Base-by-base conservation (phyloP, 768 basidiomycete species). In the Lactifluus subvellereus region DNA sequence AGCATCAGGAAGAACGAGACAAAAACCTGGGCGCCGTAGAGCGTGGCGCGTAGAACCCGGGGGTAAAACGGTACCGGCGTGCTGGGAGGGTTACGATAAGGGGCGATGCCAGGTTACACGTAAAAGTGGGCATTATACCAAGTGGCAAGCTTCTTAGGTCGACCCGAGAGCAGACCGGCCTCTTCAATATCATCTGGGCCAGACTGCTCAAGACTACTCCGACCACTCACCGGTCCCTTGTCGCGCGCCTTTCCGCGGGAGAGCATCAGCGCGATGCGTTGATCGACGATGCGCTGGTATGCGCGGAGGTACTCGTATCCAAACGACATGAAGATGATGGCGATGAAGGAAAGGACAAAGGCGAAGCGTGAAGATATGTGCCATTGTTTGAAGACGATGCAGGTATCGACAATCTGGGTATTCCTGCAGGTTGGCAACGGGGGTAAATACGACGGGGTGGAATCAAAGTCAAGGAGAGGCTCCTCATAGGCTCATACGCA, bases 1-100 rank as follows among this genome's bases (percentile, higher is more conserved):
- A 97, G 78, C 94, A 97, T 97, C 71, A 93, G 83, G 82, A 92
- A 91, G 79, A 89, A 90, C 40, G 90, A 90, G 62, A 93, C 73
- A 73, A 87, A 87, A 22, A 93, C 84, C 3, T 84, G 84, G 4
- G 79, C 74, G n/a, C 87, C 91, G 69, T 95, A 96, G 42, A 92
- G 71, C 1, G 72, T 68, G 6, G 91, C 88, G 30, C 91, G 80
- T 49, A 86, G 68, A n/a, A 78, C 64, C 27, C 87, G 84, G 45
- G 78, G 74, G 8, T 75, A 57, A 27, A 75, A 61, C 0, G 86
- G 85, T 1, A 88, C 79, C 10, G 76, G 76, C 9, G 76, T 77
- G 20, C 86, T 87, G 64, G 13, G 48, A 22, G 50, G 50, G 30
- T 27, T 54, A 53, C 11, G 5, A 13, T 52, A 18, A 48, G 13